phyloP scores from a whole-genome alignment of 2,329 filamentous ascomycete species.

The Aureobasidium sp. region DNA sequence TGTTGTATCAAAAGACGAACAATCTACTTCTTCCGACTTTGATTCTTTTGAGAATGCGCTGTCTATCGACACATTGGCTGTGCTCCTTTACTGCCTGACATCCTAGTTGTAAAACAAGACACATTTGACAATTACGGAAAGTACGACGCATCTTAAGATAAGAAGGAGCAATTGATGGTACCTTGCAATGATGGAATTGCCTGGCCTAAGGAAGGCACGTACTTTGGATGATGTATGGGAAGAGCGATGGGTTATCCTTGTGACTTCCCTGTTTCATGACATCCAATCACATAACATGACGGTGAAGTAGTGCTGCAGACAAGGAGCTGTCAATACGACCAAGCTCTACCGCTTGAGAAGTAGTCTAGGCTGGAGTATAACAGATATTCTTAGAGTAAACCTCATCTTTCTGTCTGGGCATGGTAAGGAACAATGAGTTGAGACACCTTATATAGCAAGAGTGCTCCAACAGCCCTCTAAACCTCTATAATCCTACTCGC shows the following conservation, averaged over 20 bases:
- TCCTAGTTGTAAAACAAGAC: background rate
- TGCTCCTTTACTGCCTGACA: background rate
- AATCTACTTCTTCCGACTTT: background rate
- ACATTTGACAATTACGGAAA: background rate
- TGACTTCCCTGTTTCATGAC: background rate
- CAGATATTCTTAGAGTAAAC: background rate
- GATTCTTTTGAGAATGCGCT: background rate
- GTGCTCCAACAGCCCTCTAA: background rate
- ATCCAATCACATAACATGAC: background rate
- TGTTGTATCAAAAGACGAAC: background rate
- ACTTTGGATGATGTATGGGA: background rate
- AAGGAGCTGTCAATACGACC: background rate
- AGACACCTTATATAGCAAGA: background rate
- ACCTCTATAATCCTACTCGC: slow-evolving; percentile 2
- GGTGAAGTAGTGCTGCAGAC: background rate
- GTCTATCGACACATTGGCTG: background rate
- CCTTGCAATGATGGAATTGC: background rate
- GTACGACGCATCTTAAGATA: background rate
- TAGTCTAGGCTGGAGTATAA: background rate
- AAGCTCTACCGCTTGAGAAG: background rate
- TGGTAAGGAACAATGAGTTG: too few species aligned
- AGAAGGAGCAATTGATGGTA: background rate
- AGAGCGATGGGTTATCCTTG: background rate
- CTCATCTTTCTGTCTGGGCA: background rate
- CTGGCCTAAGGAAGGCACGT: background rate